Evolutionary conservation across 192 early-diverging fungal genomes (phyloP), one percentile per base, ranked within the genome.

Genomic region (Dispira simplex): DNA sequence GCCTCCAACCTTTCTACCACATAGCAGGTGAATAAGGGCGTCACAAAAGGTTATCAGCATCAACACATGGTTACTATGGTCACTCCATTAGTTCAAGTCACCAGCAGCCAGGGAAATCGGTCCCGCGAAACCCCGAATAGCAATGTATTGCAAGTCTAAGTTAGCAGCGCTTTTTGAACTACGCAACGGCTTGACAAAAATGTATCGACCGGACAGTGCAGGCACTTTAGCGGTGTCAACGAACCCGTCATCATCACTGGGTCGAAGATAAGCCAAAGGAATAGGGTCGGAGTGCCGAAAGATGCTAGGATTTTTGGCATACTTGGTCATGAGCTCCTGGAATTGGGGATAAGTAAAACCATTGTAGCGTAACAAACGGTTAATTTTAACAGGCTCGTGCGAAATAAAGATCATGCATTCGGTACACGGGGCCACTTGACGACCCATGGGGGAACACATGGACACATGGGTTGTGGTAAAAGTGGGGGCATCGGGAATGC

Each of bases 251-350:
- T 77, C 76, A 25, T 58, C 44, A 51, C 65, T 28, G 8, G 74
- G 71, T 70, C 76, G 71, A 58, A 74, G 74, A 63, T 74, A 74
- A n/a, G 76, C 76, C 20, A 77, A 69, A 25, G 76, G 76, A 58
- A 68, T 25, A 27, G 70, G 73, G 13, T 71, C 76, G 3, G 18
- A 20, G 18, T 59, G 18, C 16, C 9, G 16, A 1, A 20, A 20
- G 2, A 27, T 43, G 4, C 51, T 8, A 8, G 23, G 43, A 11
- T 49, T 45, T 16, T 9, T 28, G 20, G 23, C 21, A 52, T 57
- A 23, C 20, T 26, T 23, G n/a, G 23, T 63, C 3, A 72, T 48
- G 3, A 77, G 53, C 58, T 63, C n/a, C 54, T 74, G 70, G 65
- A 74, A 77, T 55, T 72, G 45, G 12, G 68, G 68, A 66, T 74